Percentiles rank a stretch among this genome's conserved stretches.
These are phyloP conservation scores for Rhododendron vialii DNA, from an alignment of 148 eudicot genomes.

Conservation along the genomic window DNA sequence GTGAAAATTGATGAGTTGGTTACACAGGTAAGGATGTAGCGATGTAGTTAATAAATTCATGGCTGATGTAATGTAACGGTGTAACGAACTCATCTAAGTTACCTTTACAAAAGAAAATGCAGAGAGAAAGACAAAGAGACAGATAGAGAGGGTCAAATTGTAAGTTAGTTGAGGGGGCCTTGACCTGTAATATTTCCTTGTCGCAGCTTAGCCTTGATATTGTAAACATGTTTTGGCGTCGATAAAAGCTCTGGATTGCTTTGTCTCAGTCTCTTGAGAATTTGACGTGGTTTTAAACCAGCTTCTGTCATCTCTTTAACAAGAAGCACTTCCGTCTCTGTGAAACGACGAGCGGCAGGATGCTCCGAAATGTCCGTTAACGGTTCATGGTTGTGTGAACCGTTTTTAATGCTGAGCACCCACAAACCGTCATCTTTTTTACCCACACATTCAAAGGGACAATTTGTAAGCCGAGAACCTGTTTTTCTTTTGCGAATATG, in stretches of 20 bases:
- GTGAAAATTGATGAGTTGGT: not conserved
- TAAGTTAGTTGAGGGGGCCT: not conserved
- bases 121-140: not conserved
- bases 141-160: not conserved
- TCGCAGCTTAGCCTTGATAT: constrained; percentile 61
- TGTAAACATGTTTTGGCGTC: constrained; percentile 69
- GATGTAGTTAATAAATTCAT: not conserved
- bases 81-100: not conserved
- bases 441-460: constrained; percentile 67
- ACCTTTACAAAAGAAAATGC: not conserved
- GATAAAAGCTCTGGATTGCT: constrained; percentile 65
- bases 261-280: constrained; percentile 56
- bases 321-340: constrained; percentile 51
- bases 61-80: not conserved
- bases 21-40: not conserved
- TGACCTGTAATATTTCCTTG: constrained; percentile 53
- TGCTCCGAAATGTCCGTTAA: constrained; percentile 62
- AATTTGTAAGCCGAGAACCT: constrained; percentile 56
- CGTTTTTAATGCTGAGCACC: constrained; percentile 55
- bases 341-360: constrained; percentile 65
- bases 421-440: constrained; percentile 58
- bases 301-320: constrained; percentile 76
- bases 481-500: constrained; percentile 40
- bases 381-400: constrained; percentile 72
- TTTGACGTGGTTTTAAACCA: constrained; percentile 73